Conservation (phyloP, 2,329 filamentous ascomycete genomes). For the Pseudocercospora pini-densiflorae region DNA sequence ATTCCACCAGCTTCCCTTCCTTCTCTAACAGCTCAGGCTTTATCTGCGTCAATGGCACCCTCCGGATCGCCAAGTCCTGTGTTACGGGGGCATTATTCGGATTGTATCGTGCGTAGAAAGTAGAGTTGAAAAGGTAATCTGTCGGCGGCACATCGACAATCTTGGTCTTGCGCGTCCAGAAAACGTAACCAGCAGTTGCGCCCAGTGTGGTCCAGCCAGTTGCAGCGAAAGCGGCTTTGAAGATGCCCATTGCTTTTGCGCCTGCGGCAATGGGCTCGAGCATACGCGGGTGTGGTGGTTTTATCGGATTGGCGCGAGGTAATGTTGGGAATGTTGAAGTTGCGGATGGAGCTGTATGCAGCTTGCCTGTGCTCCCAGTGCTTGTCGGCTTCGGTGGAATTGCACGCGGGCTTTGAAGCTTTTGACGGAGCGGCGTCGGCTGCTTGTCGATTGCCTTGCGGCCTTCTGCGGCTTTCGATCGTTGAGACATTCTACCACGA, state of each 20-base stretch:
- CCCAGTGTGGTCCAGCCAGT: constrained; percentile 45
- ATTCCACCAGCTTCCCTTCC: constrained; percentile 64
- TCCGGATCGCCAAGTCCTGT: constrained; percentile 68
- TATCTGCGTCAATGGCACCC: constrained; percentile 66
- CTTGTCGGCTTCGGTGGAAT: neutral
- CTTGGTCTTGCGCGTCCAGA: constrained; percentile 59
- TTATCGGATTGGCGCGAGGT: neutral
- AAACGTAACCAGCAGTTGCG: constrained; percentile 57
- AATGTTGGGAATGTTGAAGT: neutral
- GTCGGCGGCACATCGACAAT: constrained; percentile 63
- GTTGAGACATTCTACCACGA: neutral
- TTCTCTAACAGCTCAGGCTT: constrained; percentile 67
- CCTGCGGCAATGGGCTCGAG: constrained; percentile 18
- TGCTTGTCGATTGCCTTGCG: neutral
- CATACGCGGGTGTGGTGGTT: constrained; percentile 2
- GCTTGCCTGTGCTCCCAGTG: neutral
- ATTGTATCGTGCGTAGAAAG: constrained; percentile 64
- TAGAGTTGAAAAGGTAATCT: constrained; percentile 65
- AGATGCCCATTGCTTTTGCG: constrained; percentile 36
- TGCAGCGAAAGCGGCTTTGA: constrained; percentile 37
- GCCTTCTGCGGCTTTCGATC: neutral
- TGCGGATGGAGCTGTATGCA: neutral
- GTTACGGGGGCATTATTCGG: constrained; percentile 65
- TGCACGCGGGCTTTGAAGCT: neutral
- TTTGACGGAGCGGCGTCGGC: neutral